These are phyloP conservation scores for Lactarius evosmus DNA, from an alignment of 768 basidiomycete species.

Conservation along the genomic window DNA sequence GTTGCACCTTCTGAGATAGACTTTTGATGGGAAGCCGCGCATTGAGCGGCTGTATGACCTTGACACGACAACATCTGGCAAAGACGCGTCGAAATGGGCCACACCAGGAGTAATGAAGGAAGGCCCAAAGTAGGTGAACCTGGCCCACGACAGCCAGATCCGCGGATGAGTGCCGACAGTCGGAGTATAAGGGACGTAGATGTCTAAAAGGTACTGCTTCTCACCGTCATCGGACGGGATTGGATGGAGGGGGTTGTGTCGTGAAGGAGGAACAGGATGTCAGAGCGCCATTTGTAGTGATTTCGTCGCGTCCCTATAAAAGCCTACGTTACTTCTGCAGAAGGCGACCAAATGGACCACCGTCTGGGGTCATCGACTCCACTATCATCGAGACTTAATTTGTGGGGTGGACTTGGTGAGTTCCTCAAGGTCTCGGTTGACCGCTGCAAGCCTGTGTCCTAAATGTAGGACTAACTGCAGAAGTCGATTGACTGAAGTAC, in stretches of 20 bases:
- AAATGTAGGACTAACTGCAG: too few species aligned
- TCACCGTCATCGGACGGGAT: not conserved
- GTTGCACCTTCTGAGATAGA: not conserved
- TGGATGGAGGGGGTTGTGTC: not conserved
- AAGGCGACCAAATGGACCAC: too few species aligned
- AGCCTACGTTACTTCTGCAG: too few species aligned
- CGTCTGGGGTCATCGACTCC: too few species aligned
- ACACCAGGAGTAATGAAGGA: not conserved
- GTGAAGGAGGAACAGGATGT: not conserved
- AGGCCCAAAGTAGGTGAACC: not conserved
- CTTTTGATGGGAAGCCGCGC: not conserved
- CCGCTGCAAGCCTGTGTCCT: too few species aligned
- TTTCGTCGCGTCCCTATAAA: too few species aligned
- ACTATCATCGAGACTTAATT: too few species aligned
- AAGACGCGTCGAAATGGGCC: not conserved
- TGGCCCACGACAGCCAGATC: not conserved
- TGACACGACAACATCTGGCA: not conserved
- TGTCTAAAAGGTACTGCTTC: not conserved
- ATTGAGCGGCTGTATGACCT: not conserved
- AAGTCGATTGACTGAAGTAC: too few species aligned
- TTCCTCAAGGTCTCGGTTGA: too few species aligned
- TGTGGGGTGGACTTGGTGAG: too few species aligned
- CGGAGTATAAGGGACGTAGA: not conserved
- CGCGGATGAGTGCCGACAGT: not conserved
- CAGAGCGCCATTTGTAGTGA: not conserved